Base-by-base conservation (phyloP, 2,329 filamentous ascomycete species). In the Talaromyces rugulosus region DNA sequence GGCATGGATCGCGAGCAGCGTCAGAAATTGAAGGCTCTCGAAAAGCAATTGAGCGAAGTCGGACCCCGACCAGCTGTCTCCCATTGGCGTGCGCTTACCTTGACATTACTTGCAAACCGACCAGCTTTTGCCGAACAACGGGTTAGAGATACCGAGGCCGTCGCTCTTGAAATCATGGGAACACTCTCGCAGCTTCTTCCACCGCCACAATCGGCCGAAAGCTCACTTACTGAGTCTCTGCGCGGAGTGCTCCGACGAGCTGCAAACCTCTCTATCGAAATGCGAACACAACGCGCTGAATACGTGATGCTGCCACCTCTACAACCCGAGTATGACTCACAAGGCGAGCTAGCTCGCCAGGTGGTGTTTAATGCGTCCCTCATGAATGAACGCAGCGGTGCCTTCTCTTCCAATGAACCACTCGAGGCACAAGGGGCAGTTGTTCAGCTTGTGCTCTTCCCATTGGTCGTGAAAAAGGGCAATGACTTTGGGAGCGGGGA, bases 221-320 rank as follows among this genome's bases (percentile, higher is more conserved):
- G 83, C 47, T 90, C 96, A 73, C 90, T 97, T 54, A 85, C 92
- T 68, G 86, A 90, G 36, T 93, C 94, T 66, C 84, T 99, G 59
- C 89, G 90, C 70, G 92, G 91, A 68, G 92, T 99, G 58, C 87
- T 99, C 77, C 87, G 87, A 67, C 87, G 94, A 64, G 95, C 96
- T 0, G 95, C 97, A 56, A 89, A 91, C 62, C 85, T 99, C 11
- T 92, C 92, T 1, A 88, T 99, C 67, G 93, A 97, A 79, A 99
- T 99, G 95, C 92, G 95, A 73, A 96, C 90, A 16, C 95, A 99
- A 75, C 88, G 92, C 63, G 92, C 95, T 42, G 95, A 98, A 80
- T 99, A 96, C 80, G 95, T 96, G 81, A 99, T 99, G 94, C 87
- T 98, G 18, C 94, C 95, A 31, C 95, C 95, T 4, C 82, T 96